Evolutionary conservation across 768 basidiomycete species (phyloP).

Genomic region (Tricholoma terreum): DNA sequence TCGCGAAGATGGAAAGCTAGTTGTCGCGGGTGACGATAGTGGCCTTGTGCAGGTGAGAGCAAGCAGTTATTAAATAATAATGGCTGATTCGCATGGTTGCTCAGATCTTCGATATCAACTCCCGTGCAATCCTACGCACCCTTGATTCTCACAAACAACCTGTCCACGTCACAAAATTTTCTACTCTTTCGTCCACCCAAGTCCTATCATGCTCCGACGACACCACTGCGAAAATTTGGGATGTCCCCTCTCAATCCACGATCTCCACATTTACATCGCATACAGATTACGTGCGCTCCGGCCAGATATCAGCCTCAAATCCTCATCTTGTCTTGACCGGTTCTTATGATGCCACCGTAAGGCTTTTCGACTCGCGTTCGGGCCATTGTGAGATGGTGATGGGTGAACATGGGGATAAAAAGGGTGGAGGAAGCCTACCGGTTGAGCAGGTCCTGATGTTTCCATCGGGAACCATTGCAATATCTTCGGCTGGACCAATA

Average conservation of each 20-base stretch:
- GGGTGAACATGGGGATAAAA: slow-evolving; percentile 40
- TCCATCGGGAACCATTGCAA: slow-evolving; percentile 79
- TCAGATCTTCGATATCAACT: slow-evolving; percentile 90
- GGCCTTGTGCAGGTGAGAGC: slow-evolving; percentile 72
- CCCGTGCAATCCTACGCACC: slow-evolving; percentile 88
- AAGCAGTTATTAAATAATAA: slow-evolving; percentile 6
- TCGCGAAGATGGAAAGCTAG: slow-evolving; percentile 88
- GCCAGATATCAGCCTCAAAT: slow-evolving; percentile 78
- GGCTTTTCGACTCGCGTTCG: slow-evolving; percentile 83
- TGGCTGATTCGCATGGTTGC: slow-evolving; percentile 3
- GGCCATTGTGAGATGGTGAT: slow-evolving; percentile 84
- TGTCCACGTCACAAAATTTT: slow-evolving; percentile 93
- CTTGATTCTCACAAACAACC: slow-evolving; percentile 95
- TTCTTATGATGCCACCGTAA: slow-evolving; percentile 90
- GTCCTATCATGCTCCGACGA: slow-evolving; percentile 96
- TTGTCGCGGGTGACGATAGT: slow-evolving; percentile 93
- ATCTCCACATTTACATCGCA: slow-evolving; percentile 81
- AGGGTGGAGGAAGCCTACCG: slow-evolving; percentile 46
- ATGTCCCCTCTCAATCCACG: slow-evolving; percentile 84
- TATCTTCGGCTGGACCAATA: slow-evolving; percentile 90
- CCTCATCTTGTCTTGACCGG: slow-evolving; percentile 87
- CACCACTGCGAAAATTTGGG: slow-evolving; percentile 91
- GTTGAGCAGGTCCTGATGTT: slow-evolving; percentile 94
- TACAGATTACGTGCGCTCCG: slow-evolving; percentile 94
- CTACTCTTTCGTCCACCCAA: slow-evolving; percentile 73